A percentile compares a stretch with the other conserved stretches of the same genome.
phyloP scores from a whole-genome alignment of 2,329 filamentous ascomycete species.

The Pseudocercospora fuligena region DNA sequence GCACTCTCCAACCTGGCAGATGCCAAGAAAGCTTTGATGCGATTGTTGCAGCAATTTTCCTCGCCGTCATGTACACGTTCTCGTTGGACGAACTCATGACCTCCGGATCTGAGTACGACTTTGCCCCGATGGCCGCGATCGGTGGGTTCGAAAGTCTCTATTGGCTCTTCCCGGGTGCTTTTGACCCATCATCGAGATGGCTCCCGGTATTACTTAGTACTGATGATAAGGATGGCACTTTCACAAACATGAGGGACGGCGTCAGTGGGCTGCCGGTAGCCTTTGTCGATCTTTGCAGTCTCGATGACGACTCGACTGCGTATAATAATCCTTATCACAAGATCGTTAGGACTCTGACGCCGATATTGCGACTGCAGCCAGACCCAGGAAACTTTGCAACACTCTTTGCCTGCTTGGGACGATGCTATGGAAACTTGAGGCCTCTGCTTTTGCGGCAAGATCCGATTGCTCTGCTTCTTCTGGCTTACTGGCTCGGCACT shows the following conservation, averaged over 20 bases:
- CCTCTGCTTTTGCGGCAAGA: conserved; percentile 25
- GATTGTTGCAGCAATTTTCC: conserved; percentile 26
- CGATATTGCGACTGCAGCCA: conserved; percentile 23
- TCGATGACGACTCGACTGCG: conserved; percentile 21
- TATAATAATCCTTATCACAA: conserved; percentile 26
- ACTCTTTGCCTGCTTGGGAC: conserved; percentile 29
- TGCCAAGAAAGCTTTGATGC: conserved; percentile 21
- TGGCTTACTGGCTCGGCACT: conserved; percentile 30
- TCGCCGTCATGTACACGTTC: conserved; percentile 30
- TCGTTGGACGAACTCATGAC: conserved; percentile 20
- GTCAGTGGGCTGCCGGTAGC: conserved; percentile 23
- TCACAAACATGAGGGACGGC: conserved; percentile 19
- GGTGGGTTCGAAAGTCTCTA: conserved; percentile 26
- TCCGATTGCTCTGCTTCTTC: conserved; percentile 24
- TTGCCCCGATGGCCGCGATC: conserved; percentile 25
- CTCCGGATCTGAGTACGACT: conserved; percentile 10
- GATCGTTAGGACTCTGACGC: conserved; percentile 27
- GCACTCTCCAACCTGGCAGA: background rate
- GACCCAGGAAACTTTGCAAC: conserved; percentile 23
- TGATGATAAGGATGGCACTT: conserved; percentile 20
- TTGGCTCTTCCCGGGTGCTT: conserved; percentile 2
- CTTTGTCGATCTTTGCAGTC: conserved; percentile 29
- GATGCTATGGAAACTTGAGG: conserved; percentile 21
- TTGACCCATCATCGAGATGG: conserved; percentile 20
- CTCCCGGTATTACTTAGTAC: conserved; percentile 17